Base-by-base conservation (phyloP, 352 stramenopile species). In the Pythium pyrilobum region DNA sequence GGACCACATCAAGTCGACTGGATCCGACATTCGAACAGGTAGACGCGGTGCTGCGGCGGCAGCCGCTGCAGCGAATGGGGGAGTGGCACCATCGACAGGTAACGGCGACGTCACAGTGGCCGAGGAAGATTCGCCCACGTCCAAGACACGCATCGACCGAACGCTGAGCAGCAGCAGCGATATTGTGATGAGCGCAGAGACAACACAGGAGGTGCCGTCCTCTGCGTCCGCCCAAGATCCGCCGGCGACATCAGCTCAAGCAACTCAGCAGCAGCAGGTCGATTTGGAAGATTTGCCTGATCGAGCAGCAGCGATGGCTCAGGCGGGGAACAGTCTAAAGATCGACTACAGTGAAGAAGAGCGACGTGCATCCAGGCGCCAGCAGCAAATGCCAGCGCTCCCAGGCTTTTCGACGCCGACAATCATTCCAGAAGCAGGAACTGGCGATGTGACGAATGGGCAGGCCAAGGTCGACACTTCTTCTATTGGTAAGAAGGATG, bases 11-110 rank as follows among this genome's bases (percentile, higher is more conserved):
- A 78, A 75, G 32, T 32, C 60, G 8, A 83, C 79, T 2, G 76
- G 76, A 15, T 88, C 76, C 13, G 79, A 92, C 63, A 89, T 91
- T 51, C 76, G 77, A 0, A 93, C 81, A n/a, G 80, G 81, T n/a
- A 66, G 71, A 5, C 59, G 70, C 44, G 33, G 63, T 42, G 31
- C 27, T 45, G 29, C 53, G 48, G 12, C 61, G 15, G 11, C 49
- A 24, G 13, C 20, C 5, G 33, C 52, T 24, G 7, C 32, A 16
- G 53, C 20, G 11, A 65, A 56, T 16, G 51, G 25, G 13, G 37
- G 5, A 28, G 7, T 12, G 33, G 5, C 43, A 39, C 23, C 33
- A n/a, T n/a, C n/a, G n/a, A n/a, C n/a, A n/a, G 7, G 1, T n/a
- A 56, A 24, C 58, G 18, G 29, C 8, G 53, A 70, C 20, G 15